Conservation (phyloP, 192 early-diverging fungal genomes). For the Backusella psychrophila region DNA sequence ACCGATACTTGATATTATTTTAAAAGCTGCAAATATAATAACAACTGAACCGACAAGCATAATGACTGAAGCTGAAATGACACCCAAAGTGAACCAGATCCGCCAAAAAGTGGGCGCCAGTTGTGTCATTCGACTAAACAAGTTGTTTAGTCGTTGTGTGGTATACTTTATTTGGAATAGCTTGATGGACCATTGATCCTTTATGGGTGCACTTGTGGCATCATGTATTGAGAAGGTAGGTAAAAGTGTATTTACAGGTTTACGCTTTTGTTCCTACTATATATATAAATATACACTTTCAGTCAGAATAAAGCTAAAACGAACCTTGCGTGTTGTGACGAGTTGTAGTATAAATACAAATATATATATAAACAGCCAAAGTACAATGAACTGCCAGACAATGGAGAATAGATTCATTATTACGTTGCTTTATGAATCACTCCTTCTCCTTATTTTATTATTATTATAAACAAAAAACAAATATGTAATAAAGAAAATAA, state of each 20-base stretch:
- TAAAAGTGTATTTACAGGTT: slow-evolving; percentile 4
- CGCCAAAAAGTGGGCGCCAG: slow-evolving; percentile 49
- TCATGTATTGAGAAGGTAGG: slow-evolving; percentile 17
- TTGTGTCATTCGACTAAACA: slow-evolving; percentile 40
- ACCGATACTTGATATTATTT: slow-evolving; percentile 26
- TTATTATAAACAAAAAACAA: background rate
- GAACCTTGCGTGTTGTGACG: slow-evolving; percentile 9
- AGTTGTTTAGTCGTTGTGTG: slow-evolving; percentile 43
- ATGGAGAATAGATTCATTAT: slow-evolving; percentile 25
- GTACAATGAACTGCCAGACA: slow-evolving; percentile 23
- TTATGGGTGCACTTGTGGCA: background rate
- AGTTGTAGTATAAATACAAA: slow-evolving; percentile 13
- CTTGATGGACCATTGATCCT: slow-evolving; percentile 32
- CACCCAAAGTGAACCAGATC: slow-evolving; percentile 57
- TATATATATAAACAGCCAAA: slow-evolving; percentile 31
- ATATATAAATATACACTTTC: background rate
- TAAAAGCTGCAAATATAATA: slow-evolving; percentile 46
- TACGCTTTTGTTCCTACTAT: background rate
- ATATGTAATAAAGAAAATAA: background rate
- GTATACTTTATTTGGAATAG: slow-evolving; percentile 50
- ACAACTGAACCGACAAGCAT: slow-evolving; percentile 48
- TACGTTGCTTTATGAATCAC: background rate
- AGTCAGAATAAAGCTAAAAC: no score
- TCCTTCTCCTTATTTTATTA: background rate
- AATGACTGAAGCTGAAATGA: slow-evolving; percentile 37